Evolutionary conservation across 2,329 filamentous ascomycete genomes (phyloP).

Genomic region (Lecanicillium sp.): DNA sequence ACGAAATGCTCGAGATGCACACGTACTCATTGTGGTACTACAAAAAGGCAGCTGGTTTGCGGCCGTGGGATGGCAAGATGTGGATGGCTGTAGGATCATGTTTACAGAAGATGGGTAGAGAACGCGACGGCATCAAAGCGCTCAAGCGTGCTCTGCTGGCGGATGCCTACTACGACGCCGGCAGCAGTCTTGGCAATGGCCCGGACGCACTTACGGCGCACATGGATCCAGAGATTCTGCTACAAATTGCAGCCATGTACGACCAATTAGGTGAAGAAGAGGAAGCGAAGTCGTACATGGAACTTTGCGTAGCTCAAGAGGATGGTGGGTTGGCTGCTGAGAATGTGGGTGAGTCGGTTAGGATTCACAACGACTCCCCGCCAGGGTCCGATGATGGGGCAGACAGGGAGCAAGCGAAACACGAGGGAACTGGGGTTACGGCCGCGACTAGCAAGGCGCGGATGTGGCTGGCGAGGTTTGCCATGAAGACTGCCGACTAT

Average conservation of each 20-base stretch:
- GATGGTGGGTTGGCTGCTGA: conserved; percentile 51
- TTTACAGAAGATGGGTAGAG: conserved; percentile 78
- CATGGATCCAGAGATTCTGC: conserved; percentile 82
- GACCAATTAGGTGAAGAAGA: conserved; percentile 69
- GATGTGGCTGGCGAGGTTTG: conserved; percentile 84
- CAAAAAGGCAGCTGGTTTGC: conserved; percentile 83
- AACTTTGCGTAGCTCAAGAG: conserved; percentile 87
- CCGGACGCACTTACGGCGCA: conserved; percentile 40
- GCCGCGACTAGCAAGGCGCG: conserved; percentile 85
- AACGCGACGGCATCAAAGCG: conserved; percentile 88
- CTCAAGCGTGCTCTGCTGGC: conserved; percentile 87
- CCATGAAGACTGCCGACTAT: conserved; percentile 69
- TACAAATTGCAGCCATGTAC: conserved; percentile 85
- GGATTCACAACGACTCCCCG: conserved; percentile 48
- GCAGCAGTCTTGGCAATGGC: conserved; percentile 44
- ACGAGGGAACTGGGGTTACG: conserved; percentile 72
- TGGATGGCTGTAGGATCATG: conserved; percentile 95
- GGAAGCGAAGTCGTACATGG: conserved; percentile 90
- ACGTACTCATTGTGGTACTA: conserved; percentile 97
- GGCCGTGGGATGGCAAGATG: conserved; percentile 98
- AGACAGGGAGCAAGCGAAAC: conserved; percentile 23
- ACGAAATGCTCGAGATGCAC: conserved; percentile 96
- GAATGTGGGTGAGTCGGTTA: conserved; percentile 39
- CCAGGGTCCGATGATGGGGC: conserved; percentile 27
- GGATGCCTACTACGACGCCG: conserved; percentile 72